Base-by-base conservation (phyloP, 2,329 filamentous ascomycete genomes). In the Aspergillus hiratsukae region DNA sequence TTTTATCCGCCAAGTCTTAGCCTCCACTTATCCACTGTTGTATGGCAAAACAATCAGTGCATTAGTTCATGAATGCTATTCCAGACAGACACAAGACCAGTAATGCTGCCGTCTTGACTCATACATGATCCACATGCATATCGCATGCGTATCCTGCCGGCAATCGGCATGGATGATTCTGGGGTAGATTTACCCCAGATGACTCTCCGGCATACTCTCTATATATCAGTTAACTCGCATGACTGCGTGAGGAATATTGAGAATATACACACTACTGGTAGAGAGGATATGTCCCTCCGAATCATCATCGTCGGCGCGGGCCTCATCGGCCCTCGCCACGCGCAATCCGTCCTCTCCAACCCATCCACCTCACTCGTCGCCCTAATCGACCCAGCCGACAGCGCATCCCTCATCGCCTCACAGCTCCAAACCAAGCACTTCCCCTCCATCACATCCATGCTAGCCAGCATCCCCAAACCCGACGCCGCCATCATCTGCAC, bases 401-500 rank as follows among this genome's bases (percentile, higher is more conserved):
- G 69, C 19, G 75, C 74, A 3, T 48, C 66, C 49, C 56, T 58
- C 19, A 64, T 72, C 3, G 78, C 79, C 3, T 51, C 65, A 4
- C 59, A 66, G 8, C 69, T 80, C 4, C 52, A 71, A 23, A 77
- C 76, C 9, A 69, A 66, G 6, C 67, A 75, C 54, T 80, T 73
- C 59, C 21, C 64, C 1, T 74, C 78, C 3, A 67, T 84, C 2
- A 51, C 73, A 2, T 69, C 71, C 0, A 74, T 85, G 58, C 63
- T 85, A 0, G 60, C 66, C 4, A 75, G 6, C 1, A 49, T 60
- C 45, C 52, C 68, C 46, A 72, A 70, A n/a, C 80, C 81, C 10
- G 76, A 82, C 50, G 82, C 78, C 37, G 82, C 82, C 23, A 80
- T 85, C 43, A 76, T 85, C 50, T 83, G 82, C 72, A 85, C 83